Percentiles rank a stretch among this genome's conserved stretches.
phyloP scores from a whole-genome alignment of 129 eudicot species.

The Arctium lappa region DNA sequence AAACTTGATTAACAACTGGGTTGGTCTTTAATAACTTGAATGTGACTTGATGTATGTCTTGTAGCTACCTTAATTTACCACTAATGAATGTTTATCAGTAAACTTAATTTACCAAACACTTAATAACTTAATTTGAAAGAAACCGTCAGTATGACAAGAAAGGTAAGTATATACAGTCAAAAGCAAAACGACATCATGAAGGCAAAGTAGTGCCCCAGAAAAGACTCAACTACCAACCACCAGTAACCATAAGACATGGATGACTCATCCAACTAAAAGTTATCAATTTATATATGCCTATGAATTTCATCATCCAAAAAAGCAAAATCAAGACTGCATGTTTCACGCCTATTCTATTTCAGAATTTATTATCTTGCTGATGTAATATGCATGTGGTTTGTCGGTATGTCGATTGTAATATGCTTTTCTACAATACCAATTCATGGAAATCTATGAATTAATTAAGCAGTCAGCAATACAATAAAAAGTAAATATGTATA shows the following conservation, averaged over 20 bases:
- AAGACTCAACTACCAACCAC: slow-evolving; percentile 17
- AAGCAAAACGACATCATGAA: background rate
- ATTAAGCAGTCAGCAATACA: background rate
- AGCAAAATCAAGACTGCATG: background rate
- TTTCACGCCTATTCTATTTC: too few species aligned
- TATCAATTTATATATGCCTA: background rate
- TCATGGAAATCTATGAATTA: background rate
- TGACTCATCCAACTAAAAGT: slow-evolving; percentile 33
- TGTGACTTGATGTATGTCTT: too few species aligned
- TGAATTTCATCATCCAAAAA: background rate
- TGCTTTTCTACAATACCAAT: background rate
- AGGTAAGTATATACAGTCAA: background rate
- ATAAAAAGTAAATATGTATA: background rate
- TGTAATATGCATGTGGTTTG: background rate
- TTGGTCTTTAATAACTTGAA: too few species aligned
- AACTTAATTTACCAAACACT: background rate
- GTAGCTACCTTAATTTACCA: too few species aligned
- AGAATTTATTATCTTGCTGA: background rate
- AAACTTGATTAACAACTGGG: too few species aligned
- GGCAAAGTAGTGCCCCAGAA: background rate
- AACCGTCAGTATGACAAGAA: slow-evolving; percentile 15
- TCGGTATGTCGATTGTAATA: background rate
- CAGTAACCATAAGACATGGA: slow-evolving; percentile 13
- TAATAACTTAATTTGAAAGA: slow-evolving; percentile 3
- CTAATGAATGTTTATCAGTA: background rate